Percentiles rank a stretch among this genome's conserved stretches.
Conservation (phyloP, 257 asterid species). For the Solanum clarkiae region DNA sequence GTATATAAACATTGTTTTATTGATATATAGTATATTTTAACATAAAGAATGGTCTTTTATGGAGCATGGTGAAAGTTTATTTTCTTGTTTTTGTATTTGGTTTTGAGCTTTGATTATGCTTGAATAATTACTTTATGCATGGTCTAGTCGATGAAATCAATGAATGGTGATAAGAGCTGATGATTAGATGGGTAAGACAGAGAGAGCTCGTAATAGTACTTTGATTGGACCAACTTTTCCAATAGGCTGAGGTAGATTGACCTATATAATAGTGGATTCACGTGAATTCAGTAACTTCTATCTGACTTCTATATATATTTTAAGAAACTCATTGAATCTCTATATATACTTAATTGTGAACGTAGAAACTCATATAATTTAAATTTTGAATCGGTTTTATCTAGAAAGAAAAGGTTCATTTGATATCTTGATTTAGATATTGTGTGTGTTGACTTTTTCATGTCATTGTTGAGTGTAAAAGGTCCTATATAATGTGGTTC, state of each 20-base stretch:
- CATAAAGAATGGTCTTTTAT: background rate
- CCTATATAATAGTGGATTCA: background rate
- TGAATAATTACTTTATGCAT: background rate
- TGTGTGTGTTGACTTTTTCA: background rate
- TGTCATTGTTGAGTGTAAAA: background rate
- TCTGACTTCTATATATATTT: background rate
- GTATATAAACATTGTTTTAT: background rate
- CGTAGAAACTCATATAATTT: background rate
- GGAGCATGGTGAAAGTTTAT: background rate
- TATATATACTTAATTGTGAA: background rate
- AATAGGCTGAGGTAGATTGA: background rate
- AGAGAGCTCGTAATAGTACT: too few species aligned
- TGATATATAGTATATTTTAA: background rate
- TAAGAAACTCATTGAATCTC: background rate
- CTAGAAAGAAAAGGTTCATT: background rate
- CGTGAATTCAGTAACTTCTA: background rate
- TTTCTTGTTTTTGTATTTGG: background rate
- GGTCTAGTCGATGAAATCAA: background rate
- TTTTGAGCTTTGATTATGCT: background rate
- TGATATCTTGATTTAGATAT: background rate
- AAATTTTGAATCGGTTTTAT: rapidly evolving
- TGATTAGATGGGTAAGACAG: background rate
- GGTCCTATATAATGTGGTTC: background rate
- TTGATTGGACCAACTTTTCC: background rate
- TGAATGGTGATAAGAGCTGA: background rate